These are phyloP conservation scores for Umbelopsis ramanniana DNA, from an alignment of 192 early-diverging fungal species.

Conservation along the genomic window DNA sequence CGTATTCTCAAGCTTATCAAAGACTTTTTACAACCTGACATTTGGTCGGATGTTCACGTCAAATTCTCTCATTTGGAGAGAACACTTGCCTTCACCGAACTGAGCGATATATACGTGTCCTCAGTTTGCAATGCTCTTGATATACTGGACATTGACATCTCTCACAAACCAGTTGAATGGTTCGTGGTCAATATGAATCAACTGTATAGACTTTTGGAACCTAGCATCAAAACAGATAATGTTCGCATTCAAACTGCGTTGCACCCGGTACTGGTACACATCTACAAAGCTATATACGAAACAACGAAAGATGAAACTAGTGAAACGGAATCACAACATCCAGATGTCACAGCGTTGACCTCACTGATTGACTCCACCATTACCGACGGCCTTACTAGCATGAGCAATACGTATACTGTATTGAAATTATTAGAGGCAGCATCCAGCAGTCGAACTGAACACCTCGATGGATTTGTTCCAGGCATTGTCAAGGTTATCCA, in stretches of 20 bases:
- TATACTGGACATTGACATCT: slow-evolving; percentile 64
- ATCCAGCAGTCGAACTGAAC: slow-evolving; percentile 63
- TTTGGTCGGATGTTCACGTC: slow-evolving; percentile 78
- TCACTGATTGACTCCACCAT: slow-evolving; percentile 66
- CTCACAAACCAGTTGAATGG: slow-evolving; percentile 66
- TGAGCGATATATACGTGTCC: slow-evolving; percentile 56
- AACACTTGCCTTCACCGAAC: slow-evolving; percentile 56
- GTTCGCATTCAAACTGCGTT: slow-evolving; percentile 71
- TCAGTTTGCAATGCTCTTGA: slow-evolving; percentile 72
- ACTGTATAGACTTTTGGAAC: slow-evolving; percentile 69
- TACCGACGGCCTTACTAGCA: slow-evolving; percentile 66
- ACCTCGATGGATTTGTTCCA: slow-evolving; percentile 72
- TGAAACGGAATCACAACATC: slow-evolving; percentile 45
- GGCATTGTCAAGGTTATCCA: slow-evolving; percentile 83
- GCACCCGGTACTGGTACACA: slow-evolving; percentile 69
- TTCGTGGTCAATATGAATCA: slow-evolving; percentile 64
- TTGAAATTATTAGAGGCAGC: slow-evolving; percentile 72
- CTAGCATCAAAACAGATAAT: slow-evolving; percentile 78
- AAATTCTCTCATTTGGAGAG: slow-evolving; percentile 72
- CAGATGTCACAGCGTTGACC: slow-evolving; percentile 59
- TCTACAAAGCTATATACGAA: slow-evolving; percentile 65
- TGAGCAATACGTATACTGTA: slow-evolving; percentile 68
- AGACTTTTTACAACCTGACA: slow-evolving; percentile 57
- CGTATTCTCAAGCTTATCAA: slow-evolving; percentile 71
- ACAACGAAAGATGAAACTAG: slow-evolving; percentile 39